Percentiles rank a stretch among this genome's conserved stretches.
These are phyloP conservation scores for Linnemannia hyalina DNA, from an alignment of 192 early-diverging fungal species.

Conservation along the genomic window DNA sequence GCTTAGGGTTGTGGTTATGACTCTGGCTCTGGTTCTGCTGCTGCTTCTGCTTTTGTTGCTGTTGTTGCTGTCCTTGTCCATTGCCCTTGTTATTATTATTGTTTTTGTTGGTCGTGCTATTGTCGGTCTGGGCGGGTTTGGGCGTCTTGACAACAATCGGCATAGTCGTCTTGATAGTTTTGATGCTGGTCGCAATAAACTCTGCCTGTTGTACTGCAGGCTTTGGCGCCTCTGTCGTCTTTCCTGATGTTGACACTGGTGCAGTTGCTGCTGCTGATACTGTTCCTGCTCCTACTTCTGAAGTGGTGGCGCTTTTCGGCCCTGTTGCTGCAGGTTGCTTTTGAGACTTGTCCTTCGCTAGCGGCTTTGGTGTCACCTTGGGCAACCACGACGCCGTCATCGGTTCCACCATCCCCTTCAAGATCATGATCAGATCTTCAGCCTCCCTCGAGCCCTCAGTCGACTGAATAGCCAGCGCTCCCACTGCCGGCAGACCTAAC, in stretches of 20 bases:
- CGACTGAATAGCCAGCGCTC: constrained; percentile 35
- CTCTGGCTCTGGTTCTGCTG: background rate
- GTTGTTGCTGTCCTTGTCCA: background rate
- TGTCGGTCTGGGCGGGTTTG: background rate
- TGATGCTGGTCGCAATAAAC: constrained; percentile 41
- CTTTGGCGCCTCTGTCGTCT: background rate
- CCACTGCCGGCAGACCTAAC: constrained; percentile 36
- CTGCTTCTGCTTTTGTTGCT: background rate
- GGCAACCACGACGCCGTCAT: constrained; percentile 47
- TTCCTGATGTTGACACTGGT: background rate
- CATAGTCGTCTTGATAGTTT: constrained; percentile 38
- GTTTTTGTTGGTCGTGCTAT: constrained; percentile 7
- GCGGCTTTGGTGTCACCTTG: constrained; percentile 1
- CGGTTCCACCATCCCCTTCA: constrained; percentile 37
- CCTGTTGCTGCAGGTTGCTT: background rate
- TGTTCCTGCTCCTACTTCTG: background rate
- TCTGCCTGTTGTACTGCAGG: background rate
- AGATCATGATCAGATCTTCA: constrained; percentile 36
- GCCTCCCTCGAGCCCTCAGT: constrained; percentile 8
- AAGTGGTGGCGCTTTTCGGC: background rate
- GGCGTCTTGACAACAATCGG: constrained; percentile 41
- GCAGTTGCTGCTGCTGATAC: background rate
- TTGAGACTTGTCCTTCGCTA: background rate
- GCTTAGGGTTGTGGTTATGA: background rate
- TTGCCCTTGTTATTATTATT: constrained; percentile 4